Base-by-base conservation (phyloP, 192 early-diverging fungal genomes). In the Backusella circina region DNA sequence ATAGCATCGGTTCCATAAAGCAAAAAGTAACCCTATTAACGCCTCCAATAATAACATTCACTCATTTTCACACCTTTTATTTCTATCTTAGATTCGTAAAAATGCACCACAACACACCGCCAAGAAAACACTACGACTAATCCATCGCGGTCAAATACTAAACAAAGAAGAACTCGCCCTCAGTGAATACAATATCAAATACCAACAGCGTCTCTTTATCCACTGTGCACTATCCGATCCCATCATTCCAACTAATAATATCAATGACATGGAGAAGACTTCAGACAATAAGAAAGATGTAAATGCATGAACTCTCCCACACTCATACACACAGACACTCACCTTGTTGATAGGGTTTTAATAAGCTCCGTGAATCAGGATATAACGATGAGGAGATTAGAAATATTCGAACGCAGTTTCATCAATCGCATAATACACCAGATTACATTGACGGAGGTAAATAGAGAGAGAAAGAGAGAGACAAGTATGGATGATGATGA, bases 321-420 rank as follows among this genome's bases (percentile, higher is more conserved):
- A 26, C 54, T n/a, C n/a, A n/a, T n/a, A 57, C 21, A 61, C 50
- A 4, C 54, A 3, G 3, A 13, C 26, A 13, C 23, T 13, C 8
- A 13, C 2, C 1, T 61, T 12, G 12, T n/a, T n/a, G 2, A n/a
- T 47, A 47, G 64, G 88, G 88, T 1, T 88, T 89, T 50, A 85
- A 89, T 74, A 82, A 85, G 26, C 61, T 89, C 31, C 74, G 83
- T 44, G 85, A 86, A 37, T 84, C 84, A 30, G 88, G 88, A n/a
- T 89, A 86, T 61, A 86, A 84, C 32, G 84, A 86, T 18, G 85
- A 88, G 54, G 88, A 89, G 44, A 86, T 89, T 51, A 79, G 77
- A 39, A 85, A 75, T 33, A 82, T 89, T 32, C 84, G 88, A 1
- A 68, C 76, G 37, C 84, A 88, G 65, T 89, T 89, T 39, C 88